phyloP scores from a whole-genome alignment of 345 rosid species.

The Euphorbia lathyris region DNA sequence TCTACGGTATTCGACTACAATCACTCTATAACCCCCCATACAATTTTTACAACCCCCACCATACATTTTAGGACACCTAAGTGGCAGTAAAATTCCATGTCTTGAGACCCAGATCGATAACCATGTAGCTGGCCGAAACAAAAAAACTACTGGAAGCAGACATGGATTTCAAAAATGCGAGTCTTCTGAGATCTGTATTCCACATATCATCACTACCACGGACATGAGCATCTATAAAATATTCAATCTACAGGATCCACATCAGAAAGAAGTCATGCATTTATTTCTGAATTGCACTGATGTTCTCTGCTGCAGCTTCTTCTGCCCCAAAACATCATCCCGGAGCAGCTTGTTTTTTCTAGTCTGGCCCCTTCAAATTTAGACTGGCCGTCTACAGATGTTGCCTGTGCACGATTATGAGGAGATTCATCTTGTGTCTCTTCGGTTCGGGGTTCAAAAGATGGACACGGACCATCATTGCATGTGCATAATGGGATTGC shows the following conservation, averaged over 20 bases:
- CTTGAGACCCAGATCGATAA: constrained; percentile 18
- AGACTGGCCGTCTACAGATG: constrained; percentile 47
- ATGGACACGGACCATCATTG: constrained; percentile 75
- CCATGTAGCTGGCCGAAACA: constrained; percentile 24
- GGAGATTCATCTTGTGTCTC: constrained; percentile 53
- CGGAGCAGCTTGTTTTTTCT: constrained; percentile 85
- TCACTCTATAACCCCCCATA: constrained; percentile 12
- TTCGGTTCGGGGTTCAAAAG: constrained; percentile 58
- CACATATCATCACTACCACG: background rate
- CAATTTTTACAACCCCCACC: constrained; percentile 27
- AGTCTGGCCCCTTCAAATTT: constrained; percentile 70
- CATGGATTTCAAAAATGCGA: constrained; percentile 25
- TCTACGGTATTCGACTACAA: constrained; percentile 16
- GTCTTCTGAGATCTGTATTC: background rate
- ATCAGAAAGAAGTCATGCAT: constrained; percentile 43
- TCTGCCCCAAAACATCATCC: constrained; percentile 98
- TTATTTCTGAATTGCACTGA: constrained; percentile 95
- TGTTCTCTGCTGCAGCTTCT: constrained; percentile 99
- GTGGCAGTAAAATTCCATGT: constrained; percentile 15
- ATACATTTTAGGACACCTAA: constrained; percentile 12
- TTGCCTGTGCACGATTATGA: constrained; percentile 35
- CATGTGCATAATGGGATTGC: constrained; percentile 86
- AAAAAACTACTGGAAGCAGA: constrained; percentile 21
- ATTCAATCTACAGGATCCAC: background rate
- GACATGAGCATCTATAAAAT: background rate